Base-by-base conservation (phyloP, 108 stramenopile species). In the Conticribra weissflogii region DNA sequence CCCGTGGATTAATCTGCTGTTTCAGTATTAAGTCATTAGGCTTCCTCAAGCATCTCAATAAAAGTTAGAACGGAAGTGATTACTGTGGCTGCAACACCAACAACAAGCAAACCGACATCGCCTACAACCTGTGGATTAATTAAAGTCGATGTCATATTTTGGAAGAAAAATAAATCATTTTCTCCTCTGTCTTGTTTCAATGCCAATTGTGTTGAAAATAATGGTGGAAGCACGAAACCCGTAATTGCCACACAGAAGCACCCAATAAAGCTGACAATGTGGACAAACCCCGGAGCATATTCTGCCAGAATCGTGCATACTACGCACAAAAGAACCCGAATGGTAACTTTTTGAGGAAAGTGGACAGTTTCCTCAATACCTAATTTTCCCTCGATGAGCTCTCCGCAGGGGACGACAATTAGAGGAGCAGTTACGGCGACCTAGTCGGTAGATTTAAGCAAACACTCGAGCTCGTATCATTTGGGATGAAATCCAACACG, bases 301-400 rank as follows among this genome's bases (percentile, higher is more conserved):
- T 76, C 58, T 12, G 82, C 66, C 16, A 91, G 54, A 9, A 51
- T 31, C 9, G 83, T 83, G 45, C 83, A 84, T 2, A 81, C 1
- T 17, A 76, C 34, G 33, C 83, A 83, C 32, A 94, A 58, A 21
- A 61, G 60, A 28, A 62, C 72, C 30, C 89, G 86, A n/a, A 85
- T 68, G 34, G 78, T 17, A 23, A 80, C 44, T 36, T 71, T 46
- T 15, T 54, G 50, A 14, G 31, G 44, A 59, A 27, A 27, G 12
- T 46, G 12, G 50, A 76, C 49, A 46, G 51, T 29, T 44, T 46
- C 18, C 22, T 49, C 58, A 18, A 52, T 45, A 21, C 67, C 28
- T 8, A 91, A 54, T 63, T 90, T 94, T 21, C 86, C 90, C 68
- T 94, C 90, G 7, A 94, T 55, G 21, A 94, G 51, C 74, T 90